Conservation (phyloP, 2,329 filamentous ascomycete genomes). For the Colletotrichum truncatum region DNA sequence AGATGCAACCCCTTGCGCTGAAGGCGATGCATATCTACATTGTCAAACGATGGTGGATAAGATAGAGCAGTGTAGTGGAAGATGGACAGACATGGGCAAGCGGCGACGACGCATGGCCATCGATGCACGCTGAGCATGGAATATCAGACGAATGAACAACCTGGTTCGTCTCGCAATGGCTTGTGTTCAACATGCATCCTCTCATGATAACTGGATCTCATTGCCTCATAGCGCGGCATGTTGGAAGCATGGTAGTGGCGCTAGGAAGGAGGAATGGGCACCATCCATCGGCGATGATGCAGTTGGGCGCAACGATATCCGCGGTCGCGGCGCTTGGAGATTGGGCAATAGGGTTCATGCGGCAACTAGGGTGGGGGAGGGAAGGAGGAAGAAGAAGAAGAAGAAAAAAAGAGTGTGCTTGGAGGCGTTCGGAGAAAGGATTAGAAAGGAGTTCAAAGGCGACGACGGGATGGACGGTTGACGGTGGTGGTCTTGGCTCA, state of each 20-base stretch:
- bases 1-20: slow-evolving; percentile 5
- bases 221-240: slow-evolving; percentile 22
- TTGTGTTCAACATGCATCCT: slow-evolving; percentile 18
- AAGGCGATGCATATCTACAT: background rate
- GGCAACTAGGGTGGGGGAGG: background rate
- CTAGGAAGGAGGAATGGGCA: slow-evolving; percentile 1
- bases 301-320: slow-evolving; percentile 11
- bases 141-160: slow-evolving; percentile 26
- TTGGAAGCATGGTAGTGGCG: slow-evolving; percentile 22
- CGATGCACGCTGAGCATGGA: slow-evolving; percentile 5
- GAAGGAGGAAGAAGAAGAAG: no score
- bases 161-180: slow-evolving; percentile 21
- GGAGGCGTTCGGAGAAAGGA: background rate
- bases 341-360: background rate
- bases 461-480: background rate
- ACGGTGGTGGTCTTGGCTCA: slow-evolving; percentile 1
- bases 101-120: slow-evolving; percentile 13
- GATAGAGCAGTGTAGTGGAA: background rate
- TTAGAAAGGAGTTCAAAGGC: background rate
- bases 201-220: slow-evolving; percentile 24
- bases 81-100: background rate
- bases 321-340: slow-evolving; percentile 14
- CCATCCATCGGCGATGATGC: slow-evolving; percentile 22
- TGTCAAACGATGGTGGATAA: background rate
- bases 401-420: background rate